Evolutionary conservation across 371 early-diverging fungal genomes (phyloP), one percentile per base, ranked within the genome.

Genomic region (Nematocida parisii): DNA sequence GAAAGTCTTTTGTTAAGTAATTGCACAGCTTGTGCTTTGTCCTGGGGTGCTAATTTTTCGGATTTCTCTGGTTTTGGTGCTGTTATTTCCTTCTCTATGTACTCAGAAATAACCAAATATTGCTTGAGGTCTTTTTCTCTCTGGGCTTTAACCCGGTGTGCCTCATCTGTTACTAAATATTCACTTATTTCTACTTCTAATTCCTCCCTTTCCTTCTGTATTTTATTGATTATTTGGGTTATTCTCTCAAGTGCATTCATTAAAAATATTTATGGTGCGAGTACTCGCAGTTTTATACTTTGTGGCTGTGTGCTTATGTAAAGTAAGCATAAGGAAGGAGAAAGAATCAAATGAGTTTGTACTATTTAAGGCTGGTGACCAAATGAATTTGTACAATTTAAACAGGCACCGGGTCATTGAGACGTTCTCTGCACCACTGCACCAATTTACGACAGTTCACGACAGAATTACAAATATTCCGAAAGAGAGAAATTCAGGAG

Each of bases 1-100:
- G 84, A 60, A 7, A 85, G 58, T 24, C 85, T 71, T 70, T 85
- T 85, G 50, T 85, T 85, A 9, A 85, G 52, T n/a, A 75, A 5
- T 15, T 39, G 33, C 9, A 75, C 64, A 15, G 40, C 44, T 5
- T 39, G n/a, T 54, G 22, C 42, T 54, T 75, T 75, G 4, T 75
- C 75, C 40, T 27, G 20, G 45, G 64, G 11, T 3, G 68, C 1
- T 13, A 75, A 55, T 40, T 72, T 24, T 60, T 55, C 72, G 52
- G 18, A 50, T 46, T 22, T 11, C 7, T 60, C 60, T 18, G 24
- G 2, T 22, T 71, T 24, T 18, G 45, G 50, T 39, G n/a, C 39
- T 13, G 54, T 20, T 64, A 64, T 45, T 45, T 42, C 66, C 22
- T n/a, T 15, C 45, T 64, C 66, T 64, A 64, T 64, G 42, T 42